Percentiles rank a stretch among this genome's conserved stretches.
Evolutionary conservation across 2,329 filamentous ascomycete genomes (phyloP).

Genomic region (Neoarthrinium moseri): DNA sequence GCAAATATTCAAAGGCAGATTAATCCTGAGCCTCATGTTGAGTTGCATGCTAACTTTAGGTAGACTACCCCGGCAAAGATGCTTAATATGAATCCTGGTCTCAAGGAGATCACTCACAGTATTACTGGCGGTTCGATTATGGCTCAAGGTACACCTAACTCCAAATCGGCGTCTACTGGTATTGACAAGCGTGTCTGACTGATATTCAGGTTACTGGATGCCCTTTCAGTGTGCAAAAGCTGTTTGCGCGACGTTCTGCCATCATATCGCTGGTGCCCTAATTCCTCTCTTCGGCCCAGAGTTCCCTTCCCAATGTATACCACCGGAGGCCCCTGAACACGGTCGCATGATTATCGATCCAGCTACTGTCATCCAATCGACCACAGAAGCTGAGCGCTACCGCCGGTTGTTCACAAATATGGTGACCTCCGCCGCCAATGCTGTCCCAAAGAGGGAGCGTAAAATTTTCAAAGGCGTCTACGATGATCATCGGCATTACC

Average conservation of each 20-base stretch:
- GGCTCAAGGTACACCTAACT: conserved; percentile 93
- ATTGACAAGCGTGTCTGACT: too few relatives aligned
- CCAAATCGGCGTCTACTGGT: too few relatives aligned
- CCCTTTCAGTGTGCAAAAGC: conserved; percentile 84
- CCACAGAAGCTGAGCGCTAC: conserved; percentile 44
- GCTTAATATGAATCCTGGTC: conserved; percentile 72
- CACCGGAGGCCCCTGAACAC: conserved; percentile 61
- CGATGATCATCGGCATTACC: conserved; percentile 20
- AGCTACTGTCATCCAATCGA: conserved; percentile 51
- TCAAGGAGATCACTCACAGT: conserved; percentile 87
- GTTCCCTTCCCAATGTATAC: conserved; percentile 73
- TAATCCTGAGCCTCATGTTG: conserved; percentile 5
- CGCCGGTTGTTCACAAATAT: conserved; percentile 32
- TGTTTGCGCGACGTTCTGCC: conserved; percentile 87
- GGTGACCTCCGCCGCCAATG: conserved; percentile 15
- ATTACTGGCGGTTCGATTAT: conserved; percentile 90
- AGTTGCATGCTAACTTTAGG: conserved; percentile 3
- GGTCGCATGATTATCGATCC: conserved; percentile 65
- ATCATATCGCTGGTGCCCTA: conserved; percentile 76
- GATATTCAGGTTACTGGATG: conserved; percentile 84
- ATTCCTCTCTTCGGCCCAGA: conserved; percentile 86
- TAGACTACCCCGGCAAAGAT: conserved; percentile 89
- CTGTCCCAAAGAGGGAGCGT: conserved; percentile 22
- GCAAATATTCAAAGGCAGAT: conserved; percentile 79
- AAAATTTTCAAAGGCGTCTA: conserved; percentile 24